Percentiles rank a stretch among this genome's conserved stretches.
Evolutionary conservation across 441 rosid species (phyloP).

Genomic region (Erodium texanum): DNA sequence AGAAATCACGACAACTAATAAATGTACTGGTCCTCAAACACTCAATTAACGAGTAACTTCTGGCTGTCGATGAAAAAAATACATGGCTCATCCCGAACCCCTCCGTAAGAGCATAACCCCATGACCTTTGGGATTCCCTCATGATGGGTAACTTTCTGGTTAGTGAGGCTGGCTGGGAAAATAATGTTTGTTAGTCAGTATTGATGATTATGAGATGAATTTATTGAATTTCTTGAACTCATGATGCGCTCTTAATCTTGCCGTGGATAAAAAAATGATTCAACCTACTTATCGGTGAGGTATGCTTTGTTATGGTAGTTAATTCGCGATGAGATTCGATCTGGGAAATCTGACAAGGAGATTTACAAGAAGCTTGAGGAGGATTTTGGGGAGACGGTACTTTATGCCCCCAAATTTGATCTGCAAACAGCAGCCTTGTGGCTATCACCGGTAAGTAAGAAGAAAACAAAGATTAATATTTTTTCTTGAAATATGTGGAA

Average conservation of each 20-base stretch:
- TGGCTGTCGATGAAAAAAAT: too few relatives aligned
- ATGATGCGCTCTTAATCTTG: not conserved
- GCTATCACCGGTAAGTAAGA: constrained; percentile 72
- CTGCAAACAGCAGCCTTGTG: constrained; percentile 84
- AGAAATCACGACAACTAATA: not conserved
- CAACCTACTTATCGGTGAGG: too few relatives aligned
- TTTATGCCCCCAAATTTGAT: constrained; percentile 87
- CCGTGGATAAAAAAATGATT: not conserved
- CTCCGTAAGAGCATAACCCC: not conserved
- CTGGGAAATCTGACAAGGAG: constrained; percentile 86
- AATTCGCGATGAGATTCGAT: constrained; percentile 71
- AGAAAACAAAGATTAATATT: not conserved
- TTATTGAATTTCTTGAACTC: not conserved
- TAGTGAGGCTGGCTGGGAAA: not conserved
- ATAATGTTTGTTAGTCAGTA: not conserved
- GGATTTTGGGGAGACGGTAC: constrained; percentile 88
- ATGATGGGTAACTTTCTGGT: not conserved
- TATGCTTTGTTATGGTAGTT: constrained; percentile 37
- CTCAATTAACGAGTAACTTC: too few relatives aligned
- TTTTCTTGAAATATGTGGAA: not conserved
- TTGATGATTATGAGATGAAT: not conserved
- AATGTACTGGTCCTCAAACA: not conserved
- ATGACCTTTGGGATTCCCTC: not conserved
- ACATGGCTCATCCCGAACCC: not conserved
- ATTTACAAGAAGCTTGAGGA: constrained; percentile 80